A percentile compares a stretch with the other conserved stretches of the same genome.
phyloP scores from a whole-genome alignment of 2,329 filamentous ascomycete species.

The Fusarium sp. region DNA sequence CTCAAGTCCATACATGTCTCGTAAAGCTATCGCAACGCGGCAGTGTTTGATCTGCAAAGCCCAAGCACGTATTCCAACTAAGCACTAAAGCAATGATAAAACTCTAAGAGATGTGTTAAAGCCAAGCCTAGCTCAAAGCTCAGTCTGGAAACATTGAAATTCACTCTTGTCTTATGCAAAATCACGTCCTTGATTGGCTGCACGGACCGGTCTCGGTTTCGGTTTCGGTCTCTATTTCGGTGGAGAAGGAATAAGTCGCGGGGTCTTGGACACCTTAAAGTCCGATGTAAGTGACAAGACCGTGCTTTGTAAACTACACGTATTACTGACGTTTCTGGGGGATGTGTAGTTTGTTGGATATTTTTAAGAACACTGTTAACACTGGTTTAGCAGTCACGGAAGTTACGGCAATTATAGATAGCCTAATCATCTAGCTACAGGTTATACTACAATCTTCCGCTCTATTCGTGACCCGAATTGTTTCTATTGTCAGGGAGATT shows the following conservation, averaged over 20 bases:
- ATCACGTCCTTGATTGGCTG: background rate
- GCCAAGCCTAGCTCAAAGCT: background rate
- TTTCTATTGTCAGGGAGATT: too few relatives aligned
- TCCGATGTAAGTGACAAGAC: too few relatives aligned
- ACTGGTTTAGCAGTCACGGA: too few relatives aligned
- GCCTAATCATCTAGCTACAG: too few relatives aligned
- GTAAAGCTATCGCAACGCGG: background rate
- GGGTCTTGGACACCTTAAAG: background rate
- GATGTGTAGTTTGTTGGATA: too few relatives aligned
- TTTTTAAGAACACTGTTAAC: too few relatives aligned
- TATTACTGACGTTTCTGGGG: background rate
- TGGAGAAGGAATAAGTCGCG: background rate
- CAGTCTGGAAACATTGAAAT: background rate
- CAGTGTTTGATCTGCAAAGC: background rate
- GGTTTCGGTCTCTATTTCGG: slow-evolving; percentile 1
- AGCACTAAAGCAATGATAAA: background rate
- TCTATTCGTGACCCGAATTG: too few relatives aligned
- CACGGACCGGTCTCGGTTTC: background rate
- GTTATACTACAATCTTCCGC: too few relatives aligned
- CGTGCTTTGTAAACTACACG: background rate
- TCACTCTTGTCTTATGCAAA: background rate
- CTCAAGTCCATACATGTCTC: background rate
- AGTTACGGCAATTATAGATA: too few relatives aligned
- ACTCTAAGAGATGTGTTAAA: background rate
- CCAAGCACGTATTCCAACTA: slow-evolving; percentile 1